Evolutionary conservation across 176 grass and related monocot genomes (phyloP), one percentile per base, ranked within the genome.

Genomic region (Phoenix roebelenii): DNA sequence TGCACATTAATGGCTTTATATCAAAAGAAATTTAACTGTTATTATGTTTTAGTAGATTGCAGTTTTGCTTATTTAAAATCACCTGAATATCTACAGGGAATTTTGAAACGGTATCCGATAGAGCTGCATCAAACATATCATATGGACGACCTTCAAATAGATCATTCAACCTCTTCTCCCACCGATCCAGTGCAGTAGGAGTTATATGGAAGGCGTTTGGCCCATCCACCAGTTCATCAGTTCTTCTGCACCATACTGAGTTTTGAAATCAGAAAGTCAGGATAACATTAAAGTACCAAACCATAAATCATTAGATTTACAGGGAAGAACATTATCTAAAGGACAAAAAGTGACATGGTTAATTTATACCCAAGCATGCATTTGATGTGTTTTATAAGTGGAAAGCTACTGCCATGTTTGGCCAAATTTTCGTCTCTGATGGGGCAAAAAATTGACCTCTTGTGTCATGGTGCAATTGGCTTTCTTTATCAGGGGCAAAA

Each of bases 161-260:
- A 76, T 92, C 78, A 15, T 97, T 81, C 5, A 97, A 24, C 23
- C 84, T 82, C 55, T 85, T 88, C 66, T 91, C 81, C 93, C 93
- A 97, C 2, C 84, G 75, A 20, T 97, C 87, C 25, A 97, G 84
- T 30, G 93, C 93, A 7, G 82, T 62, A 0, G 93, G 93, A 7
- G 93, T 92, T 17, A 88, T 97, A 55, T 97, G 85, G 29, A 81
- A 83, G 6, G 93, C 76, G 19, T 97, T 97, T n/a, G 87, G 93
- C 18, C 93, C 93, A 50, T 97, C 93, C 12, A 97, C 93, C 1
- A 97, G 79, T 57, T 97, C 93, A 60, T 97, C 93, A 51, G 93
- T 97, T 83, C 93, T 87, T 69, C 93, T 97, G 76, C 87, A 98
- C 93, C 93, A 98, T 18, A 98, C 93, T 73, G 59, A 54, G 54